Evolutionary conservation across 371 early-diverging fungal genomes (phyloP).

Genomic region (Smittium culicis): DNA sequence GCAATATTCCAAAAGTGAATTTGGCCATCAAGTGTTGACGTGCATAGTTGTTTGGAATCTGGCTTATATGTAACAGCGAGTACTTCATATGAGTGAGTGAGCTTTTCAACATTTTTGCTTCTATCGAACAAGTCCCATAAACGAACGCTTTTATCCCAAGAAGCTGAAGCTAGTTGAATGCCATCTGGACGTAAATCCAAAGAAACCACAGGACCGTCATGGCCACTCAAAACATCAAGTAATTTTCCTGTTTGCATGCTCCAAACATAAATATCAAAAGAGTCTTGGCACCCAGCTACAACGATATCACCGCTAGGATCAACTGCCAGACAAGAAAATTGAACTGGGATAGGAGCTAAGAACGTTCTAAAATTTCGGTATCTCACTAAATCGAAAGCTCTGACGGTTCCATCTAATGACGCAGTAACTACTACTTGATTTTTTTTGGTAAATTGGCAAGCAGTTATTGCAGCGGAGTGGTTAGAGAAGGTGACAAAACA

Average conservation of each 20-base stretch:
- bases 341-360: conserved; percentile 89
- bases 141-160: conserved; percentile 90
- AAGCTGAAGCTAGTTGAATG: conserved; percentile 60
- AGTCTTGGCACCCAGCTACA: conserved; percentile 87
- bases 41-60: conserved; percentile 75
- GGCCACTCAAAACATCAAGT: conserved; percentile 86
- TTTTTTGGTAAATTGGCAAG: conserved; percentile 76
- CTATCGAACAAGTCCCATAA: conserved; percentile 92
- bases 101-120: conserved; percentile 56
- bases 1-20: conserved; percentile 82
- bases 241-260: conserved; percentile 93
- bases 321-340: conserved; percentile 82
- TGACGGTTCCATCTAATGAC: conserved; percentile 91
- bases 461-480: conserved; percentile 67
- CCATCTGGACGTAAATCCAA: conserved; percentile 75
- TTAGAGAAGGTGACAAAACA: conserved; percentile 95
- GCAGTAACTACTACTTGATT: conserved; percentile 86
- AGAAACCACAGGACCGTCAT: conserved; percentile 77
- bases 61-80: conserved; percentile 79
- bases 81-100: conserved; percentile 72
- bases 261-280: conserved; percentile 95
- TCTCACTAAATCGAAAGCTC: conserved; percentile 90
- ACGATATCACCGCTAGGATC: conserved; percentile 94
- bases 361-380: conserved; percentile 96
- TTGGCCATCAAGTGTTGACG: conserved; percentile 82